Conservation (phyloP, 805 yeast species). For the Metschnikowia borealis region DNA sequence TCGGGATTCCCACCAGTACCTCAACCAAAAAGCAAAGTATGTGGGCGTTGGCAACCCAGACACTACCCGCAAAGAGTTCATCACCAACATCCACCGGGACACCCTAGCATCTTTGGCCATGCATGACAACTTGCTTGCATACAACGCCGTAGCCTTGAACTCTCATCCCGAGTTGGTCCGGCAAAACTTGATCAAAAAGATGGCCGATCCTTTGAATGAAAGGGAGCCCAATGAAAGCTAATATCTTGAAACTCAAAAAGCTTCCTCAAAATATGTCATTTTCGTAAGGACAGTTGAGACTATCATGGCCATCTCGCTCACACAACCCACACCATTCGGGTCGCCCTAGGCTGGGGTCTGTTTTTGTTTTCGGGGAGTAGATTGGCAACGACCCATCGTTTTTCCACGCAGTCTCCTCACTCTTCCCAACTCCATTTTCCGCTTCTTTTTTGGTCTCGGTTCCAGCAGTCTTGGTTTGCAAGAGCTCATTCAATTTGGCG, state of each 20-base stretch:
- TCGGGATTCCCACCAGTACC: constrained; percentile 55
- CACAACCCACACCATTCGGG: constrained; percentile 89
- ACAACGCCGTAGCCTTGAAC: constrained; percentile 50
- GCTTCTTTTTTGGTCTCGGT: not conserved
- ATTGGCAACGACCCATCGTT: constrained; percentile 33
- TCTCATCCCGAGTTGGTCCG: constrained; percentile 32
- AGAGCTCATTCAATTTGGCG: not conserved
- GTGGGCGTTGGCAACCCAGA: constrained; percentile 75
- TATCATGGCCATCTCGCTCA: constrained; percentile 84
- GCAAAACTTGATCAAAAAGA: constrained; percentile 31
- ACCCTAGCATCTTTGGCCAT: constrained; percentile 59
- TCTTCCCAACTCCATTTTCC: not conserved
- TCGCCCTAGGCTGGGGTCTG: constrained; percentile 73
- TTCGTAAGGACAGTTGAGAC: constrained; percentile 84
- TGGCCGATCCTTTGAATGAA: constrained; percentile 24
- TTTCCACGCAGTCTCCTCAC: not conserved
- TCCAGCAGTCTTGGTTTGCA: not conserved
- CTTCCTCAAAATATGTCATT: constrained; percentile 44
- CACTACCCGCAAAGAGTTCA: constrained; percentile 67
- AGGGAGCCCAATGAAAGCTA: too few species aligned
- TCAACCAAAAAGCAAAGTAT: constrained; percentile 55
- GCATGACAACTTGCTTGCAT: constrained; percentile 52
- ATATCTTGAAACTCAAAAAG: too few species aligned
- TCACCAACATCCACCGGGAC: constrained; percentile 62
- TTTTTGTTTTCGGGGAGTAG: constrained; percentile 43